Base-by-base conservation (phyloP, 139 green algal species). In the Chlorella vulgaris region DNA sequence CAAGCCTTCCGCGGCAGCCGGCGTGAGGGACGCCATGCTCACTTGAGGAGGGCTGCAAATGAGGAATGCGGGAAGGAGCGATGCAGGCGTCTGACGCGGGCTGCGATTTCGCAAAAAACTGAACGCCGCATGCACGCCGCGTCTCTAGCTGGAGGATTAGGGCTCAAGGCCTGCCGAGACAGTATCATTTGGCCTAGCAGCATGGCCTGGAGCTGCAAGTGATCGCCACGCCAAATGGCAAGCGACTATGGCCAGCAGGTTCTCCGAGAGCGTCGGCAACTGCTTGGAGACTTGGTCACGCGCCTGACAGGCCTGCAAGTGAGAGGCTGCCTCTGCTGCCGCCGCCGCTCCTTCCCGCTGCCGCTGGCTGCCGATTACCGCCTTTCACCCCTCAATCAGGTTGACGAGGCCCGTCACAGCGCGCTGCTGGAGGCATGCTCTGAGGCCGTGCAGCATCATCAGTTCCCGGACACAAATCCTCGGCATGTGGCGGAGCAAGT, bases 1-100 rank as follows among this genome's bases (percentile, higher is more conserved):
- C n/a, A 83, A 31, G 40, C 53, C 68, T 42, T 83, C 73, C 2
- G 53, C 73, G 2, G 73, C 73, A 2, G 73, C 73, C 1, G 53
- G 73, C 1, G 73, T 50, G 13, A 79, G 73, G 0, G 51, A 33
- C 10, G 73, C 51, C 73, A 79, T 79, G 24, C 15, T 62, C 24
- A 0, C 0, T 21, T 28, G 0, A 31, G 70, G 18, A 35, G 4
- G 28, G 55, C 18, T 31, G 55, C 5, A 65, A 31, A 65, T 65
- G 8, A 55, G 10, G 47, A 8, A 47, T 13, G 43, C 60, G 24
- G 19, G 60, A 24, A 7, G 19, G 68, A 36, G 68, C 68, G 7
- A 76, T 76, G 28, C 7, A 31, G 26, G 7, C 29, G 28, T 18
- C 26, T 76, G 24, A 7, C 28, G 7, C 28, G 7, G 60, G 10